Conservation (phyloP, 2,329 filamentous ascomycete species). For the Colletotrichum chrysophilum region DNA sequence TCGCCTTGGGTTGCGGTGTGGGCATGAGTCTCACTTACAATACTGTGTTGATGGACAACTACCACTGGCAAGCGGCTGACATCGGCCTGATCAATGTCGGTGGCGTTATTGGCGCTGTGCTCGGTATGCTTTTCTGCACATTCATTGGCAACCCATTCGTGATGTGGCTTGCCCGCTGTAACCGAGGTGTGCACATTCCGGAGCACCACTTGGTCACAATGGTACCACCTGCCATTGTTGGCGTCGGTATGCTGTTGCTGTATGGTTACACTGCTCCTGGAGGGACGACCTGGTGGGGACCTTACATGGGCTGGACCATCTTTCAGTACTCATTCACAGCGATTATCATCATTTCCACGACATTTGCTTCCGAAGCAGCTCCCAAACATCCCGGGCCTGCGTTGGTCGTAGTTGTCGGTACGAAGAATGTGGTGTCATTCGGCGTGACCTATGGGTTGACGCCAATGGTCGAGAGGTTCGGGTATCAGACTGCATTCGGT, state of each 20-base stretch:
- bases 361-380: conserved; percentile 37
- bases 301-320: conserved; percentile 34
- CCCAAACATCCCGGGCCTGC: conserved; percentile 38
- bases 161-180: conserved; percentile 24
- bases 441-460: conserved; percentile 33
- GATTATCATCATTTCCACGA: conserved; percentile 32
- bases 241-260: conserved; percentile 23
- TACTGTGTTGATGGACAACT: conserved; percentile 34
- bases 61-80: conserved; percentile 33
- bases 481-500: conserved; percentile 23
- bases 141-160: conserved; percentile 23
- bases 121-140: conserved; percentile 29
- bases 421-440: conserved; percentile 38
- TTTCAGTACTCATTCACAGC: conserved; percentile 31
- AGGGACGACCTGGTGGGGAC: conserved; percentile 17
- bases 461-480: conserved; percentile 31
- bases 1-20: conserved; percentile 39
- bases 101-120: conserved; percentile 47
- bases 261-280: conserved; percentile 20
- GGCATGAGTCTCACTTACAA: conserved; percentile 43
- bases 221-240: conserved; percentile 19
- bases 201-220: conserved; percentile 25
- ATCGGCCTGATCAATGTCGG: conserved; percentile 53
- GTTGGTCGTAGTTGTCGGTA: conserved; percentile 35
- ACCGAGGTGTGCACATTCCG: conserved; percentile 25